These are phyloP conservation scores for Epithele typhae DNA, from an alignment of 768 basidiomycete genomes.

Conservation along the genomic window DNA sequence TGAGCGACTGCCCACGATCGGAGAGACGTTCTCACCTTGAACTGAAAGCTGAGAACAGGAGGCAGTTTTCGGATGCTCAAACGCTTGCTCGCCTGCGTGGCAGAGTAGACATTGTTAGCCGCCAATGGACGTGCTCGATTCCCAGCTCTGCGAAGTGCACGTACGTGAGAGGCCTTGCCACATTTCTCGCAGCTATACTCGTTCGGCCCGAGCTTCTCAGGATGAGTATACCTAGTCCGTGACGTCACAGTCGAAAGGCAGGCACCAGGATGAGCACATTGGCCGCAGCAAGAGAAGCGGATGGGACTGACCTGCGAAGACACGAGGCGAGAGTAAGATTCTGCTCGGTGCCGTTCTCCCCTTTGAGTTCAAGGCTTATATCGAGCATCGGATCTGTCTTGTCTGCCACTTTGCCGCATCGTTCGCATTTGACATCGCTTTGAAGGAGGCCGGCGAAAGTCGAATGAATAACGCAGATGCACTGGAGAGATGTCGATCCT, in stretches of 20 bases:
- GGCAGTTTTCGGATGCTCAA: conserved; percentile 83
- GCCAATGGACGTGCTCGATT: conserved; percentile 33
- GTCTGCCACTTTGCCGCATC: conserved; percentile 73
- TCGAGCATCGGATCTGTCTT: conserved; percentile 90
- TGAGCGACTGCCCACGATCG: neutral
- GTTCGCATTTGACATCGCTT: conserved; percentile 85
- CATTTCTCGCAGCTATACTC: conserved; percentile 86
- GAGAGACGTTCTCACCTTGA: conserved; percentile 60
- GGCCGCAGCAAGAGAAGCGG: neutral
- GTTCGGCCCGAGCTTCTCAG: conserved; percentile 78
- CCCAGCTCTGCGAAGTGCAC: conserved; percentile 17
- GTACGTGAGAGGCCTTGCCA: conserved; percentile 59
- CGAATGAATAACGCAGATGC: conserved; percentile 88
- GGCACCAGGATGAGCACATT: conserved; percentile 1
- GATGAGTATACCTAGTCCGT: conserved; percentile 86
- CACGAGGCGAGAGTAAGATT: conserved; percentile 73
- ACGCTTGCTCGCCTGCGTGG: conserved; percentile 65
- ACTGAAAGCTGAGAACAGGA: conserved; percentile 88
- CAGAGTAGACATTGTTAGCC: neutral
- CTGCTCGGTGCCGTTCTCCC: conserved; percentile 40
- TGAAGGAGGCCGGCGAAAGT: conserved; percentile 86
- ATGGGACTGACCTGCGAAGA: conserved; percentile 54
- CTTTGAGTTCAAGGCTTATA: conserved; percentile 77
- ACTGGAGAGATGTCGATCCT: conserved; percentile 70
- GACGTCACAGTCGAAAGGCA: conserved; percentile 8